Percentiles rank a stretch among this genome's conserved stretches.
phyloP scores from a whole-genome alignment of 2,329 filamentous ascomycete genomes.

The Sclerotinia sclerotiorum region DNA sequence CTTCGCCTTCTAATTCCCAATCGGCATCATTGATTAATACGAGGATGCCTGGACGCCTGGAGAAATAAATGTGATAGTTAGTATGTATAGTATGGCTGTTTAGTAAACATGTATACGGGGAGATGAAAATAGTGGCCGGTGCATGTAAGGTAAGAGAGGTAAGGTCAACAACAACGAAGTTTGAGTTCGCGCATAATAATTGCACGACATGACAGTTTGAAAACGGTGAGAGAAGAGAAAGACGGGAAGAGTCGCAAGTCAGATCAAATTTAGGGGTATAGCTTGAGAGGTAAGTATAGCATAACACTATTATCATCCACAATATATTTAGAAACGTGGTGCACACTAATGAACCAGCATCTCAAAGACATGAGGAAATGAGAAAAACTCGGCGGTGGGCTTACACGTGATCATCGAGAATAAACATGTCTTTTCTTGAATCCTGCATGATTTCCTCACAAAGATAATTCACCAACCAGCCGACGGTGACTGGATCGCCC shows the following conservation, averaged over 20 bases:
- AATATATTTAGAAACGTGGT: not conserved
- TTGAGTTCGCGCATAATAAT: conserved; percentile 21
- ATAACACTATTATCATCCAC: not conserved
- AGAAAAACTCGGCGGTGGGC: conserved; percentile 41
- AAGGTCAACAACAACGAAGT: not conserved
- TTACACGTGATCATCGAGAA: conserved; percentile 84
- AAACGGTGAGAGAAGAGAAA: not conserved
- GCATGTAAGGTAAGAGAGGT: conserved; percentile 13
- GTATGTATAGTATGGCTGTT: conserved; percentile 19
- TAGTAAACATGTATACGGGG: conserved; percentile 25
- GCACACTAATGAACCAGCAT: not conserved
- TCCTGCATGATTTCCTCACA: conserved; percentile 84
- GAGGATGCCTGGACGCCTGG: conserved; percentile 87
- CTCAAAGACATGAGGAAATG: conserved; percentile 25
- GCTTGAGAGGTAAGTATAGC: not conserved
- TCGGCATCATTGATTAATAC: conserved; percentile 97
- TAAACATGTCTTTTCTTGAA: conserved; percentile 80
- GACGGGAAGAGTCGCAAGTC: not conserved
- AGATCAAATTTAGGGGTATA: conserved; percentile 20
- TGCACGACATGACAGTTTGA: not conserved
- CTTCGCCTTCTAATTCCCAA: conserved; percentile 97
- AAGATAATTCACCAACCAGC: conserved; percentile 74
- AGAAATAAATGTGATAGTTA: conserved; percentile 31
- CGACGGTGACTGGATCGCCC: conserved; percentile 65
- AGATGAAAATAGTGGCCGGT: conserved; percentile 12